Evolutionary conservation across 257 asterid genomes (phyloP), one percentile per base, ranked within the genome.

Genomic region (Solanum gracilifrons): DNA sequence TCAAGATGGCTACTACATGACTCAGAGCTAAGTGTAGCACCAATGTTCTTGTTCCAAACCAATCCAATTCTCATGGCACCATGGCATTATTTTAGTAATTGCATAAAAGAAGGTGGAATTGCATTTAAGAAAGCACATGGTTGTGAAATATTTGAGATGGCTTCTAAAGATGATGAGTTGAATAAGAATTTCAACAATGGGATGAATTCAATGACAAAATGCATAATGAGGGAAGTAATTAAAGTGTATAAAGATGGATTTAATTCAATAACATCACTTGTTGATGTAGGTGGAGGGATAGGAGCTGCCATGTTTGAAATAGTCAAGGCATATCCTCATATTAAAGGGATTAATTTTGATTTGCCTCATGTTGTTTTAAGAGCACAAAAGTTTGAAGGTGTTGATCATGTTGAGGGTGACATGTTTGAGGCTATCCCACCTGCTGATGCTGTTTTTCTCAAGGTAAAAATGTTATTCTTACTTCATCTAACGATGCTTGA

Each of bases 361-460:
- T 51, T 86, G 76, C 88, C 88, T 21, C 88, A 86, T 60, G 88
- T 87, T 60, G 64, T 87, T 15, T 58, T 48, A n/a, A 43, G 39
- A 13, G 89, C 86, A 8, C 86, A 46, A 1, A 13, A 80, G 6
- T 66, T 41, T 12, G 23, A 35, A 8, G 82, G 86, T n/a, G 72
- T 87, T 66, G 43, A 64, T 9, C 82, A 86, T 20, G 88, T 86
- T 29, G 88, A 77, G 2, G 88, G 88, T 71, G 88, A 86, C 76
- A 75, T 86, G 85, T 86, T 86, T 25, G 32, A 51, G 48, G 39
- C 21, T 41, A 55, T 86, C 39, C 88, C 88, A 5, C 20, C 1
- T 51, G 88, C 85, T 77, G 36, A 86, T 23, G 85, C 77, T 9
- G 58, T 86, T 76, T 75, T 86, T 21, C 27, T 75, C 37, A 86